phyloP scores from a whole-genome alignment of 192 early-diverging fungal genomes.

The Kappamyces sp. region DNA sequence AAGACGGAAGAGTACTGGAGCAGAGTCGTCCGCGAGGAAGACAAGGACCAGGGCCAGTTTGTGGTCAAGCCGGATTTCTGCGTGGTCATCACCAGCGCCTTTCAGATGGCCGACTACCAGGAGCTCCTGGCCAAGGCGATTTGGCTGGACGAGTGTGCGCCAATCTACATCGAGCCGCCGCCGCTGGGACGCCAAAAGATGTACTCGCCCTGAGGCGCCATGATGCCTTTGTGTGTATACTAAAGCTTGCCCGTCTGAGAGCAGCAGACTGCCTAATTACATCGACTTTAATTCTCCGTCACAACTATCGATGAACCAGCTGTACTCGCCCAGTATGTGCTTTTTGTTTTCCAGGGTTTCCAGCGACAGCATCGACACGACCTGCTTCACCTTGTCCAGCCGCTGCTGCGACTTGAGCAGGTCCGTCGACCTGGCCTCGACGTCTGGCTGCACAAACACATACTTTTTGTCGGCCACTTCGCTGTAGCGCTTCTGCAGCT shows the following conservation, averaged over 20 bases:
- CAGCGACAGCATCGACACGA: slow-evolving; percentile 32
- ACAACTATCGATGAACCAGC: slow-evolving; percentile 5
- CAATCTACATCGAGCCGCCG: slow-evolving; percentile 19
- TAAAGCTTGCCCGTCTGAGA: too few species aligned
- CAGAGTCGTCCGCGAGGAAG: slow-evolving; percentile 18
- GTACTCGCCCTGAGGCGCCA: neutral
- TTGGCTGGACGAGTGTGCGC: slow-evolving; percentile 19
- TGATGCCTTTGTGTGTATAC: too few species aligned
- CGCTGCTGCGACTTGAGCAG: slow-evolving; percentile 24
- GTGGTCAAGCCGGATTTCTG: slow-evolving; percentile 22
- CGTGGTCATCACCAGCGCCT: slow-evolving; percentile 26
- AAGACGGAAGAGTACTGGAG: slow-evolving; percentile 15
- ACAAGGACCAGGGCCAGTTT: slow-evolving; percentile 23
- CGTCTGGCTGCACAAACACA: slow-evolving; percentile 29
- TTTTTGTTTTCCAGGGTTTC: slow-evolving; percentile 1
- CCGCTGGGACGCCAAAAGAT: neutral
- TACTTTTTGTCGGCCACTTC: slow-evolving; percentile 44
- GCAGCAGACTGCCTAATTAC: neutral
- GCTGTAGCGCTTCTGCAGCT: slow-evolving; percentile 39
- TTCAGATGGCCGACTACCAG: slow-evolving; percentile 31
- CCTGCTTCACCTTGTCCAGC: slow-evolving; percentile 30
- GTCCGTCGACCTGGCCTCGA: slow-evolving; percentile 28
- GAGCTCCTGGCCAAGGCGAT: slow-evolving; percentile 24
- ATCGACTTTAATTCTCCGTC: slow-evolving; percentile 1
- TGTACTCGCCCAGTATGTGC: neutral